Percentiles rank a stretch among this genome's conserved stretches.
These are phyloP conservation scores for Ophiostoma triangulosporum DNA, from an alignment of 2,329 filamentous ascomycete species.

Conservation along the genomic window DNA sequence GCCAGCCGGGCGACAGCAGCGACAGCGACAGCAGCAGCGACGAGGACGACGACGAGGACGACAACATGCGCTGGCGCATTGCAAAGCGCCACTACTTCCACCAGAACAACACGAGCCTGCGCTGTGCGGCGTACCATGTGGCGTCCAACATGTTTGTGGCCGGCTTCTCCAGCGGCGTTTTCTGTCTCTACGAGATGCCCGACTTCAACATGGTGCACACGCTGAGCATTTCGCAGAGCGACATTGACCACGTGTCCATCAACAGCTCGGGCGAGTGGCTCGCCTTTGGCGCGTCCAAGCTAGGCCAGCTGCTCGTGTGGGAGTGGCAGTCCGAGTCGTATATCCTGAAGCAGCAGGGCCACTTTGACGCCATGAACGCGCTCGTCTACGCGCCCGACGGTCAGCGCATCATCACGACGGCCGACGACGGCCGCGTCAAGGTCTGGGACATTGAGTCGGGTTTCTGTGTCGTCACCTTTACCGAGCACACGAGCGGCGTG, in stretches of 20 bases:
- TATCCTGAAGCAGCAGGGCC: constrained; percentile 93
- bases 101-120: constrained; percentile 75
- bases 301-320: constrained; percentile 95
- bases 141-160: constrained; percentile 85
- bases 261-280: constrained; percentile 95
- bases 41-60: constrained; percentile 43
- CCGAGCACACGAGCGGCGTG: constrained; percentile 87
- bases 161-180: constrained; percentile 88
- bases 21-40: constrained; percentile 38
- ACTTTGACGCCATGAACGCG: constrained; percentile 91
- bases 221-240: constrained; percentile 84
- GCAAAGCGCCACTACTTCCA: constrained; percentile 87
- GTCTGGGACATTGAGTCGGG: constrained; percentile 95
- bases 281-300: constrained; percentile 87
- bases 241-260: constrained; percentile 88
- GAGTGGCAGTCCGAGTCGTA: constrained; percentile 99
- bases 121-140: constrained; percentile 81
- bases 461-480: constrained; percentile 96
- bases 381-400: constrained; percentile 89
- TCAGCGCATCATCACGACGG: constrained; percentile 80
- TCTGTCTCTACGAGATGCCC: constrained; percentile 89
- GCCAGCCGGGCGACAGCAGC: constrained; percentile 25
- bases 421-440: constrained; percentile 96
- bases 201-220: constrained; percentile 94
- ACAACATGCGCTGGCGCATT: constrained; percentile 77